A percentile compares a stretch with the other conserved stretches of the same genome.
These are phyloP conservation scores for Cryptomeria japonica DNA, from an alignment of 75 land plant genomes.

Conservation along the genomic window DNA sequence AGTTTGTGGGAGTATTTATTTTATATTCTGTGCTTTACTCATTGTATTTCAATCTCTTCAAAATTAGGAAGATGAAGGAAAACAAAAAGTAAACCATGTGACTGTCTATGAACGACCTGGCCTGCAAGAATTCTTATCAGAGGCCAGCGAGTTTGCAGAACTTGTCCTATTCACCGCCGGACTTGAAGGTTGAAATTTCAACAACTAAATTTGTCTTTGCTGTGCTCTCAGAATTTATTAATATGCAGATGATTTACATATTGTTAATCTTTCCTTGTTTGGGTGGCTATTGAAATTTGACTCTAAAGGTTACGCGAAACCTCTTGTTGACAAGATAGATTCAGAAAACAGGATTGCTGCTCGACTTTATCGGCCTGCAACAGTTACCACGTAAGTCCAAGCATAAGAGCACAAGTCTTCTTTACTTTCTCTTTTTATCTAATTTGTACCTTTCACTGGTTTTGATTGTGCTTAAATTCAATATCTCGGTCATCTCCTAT, in stretches of 20 bases:
- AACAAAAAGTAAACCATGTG: slow-evolving; percentile 67
- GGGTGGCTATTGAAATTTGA: slow-evolving; percentile 10
- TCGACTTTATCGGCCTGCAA: slow-evolving; percentile 86
- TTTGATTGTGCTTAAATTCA: neutral
- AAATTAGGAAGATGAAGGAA: slow-evolving; percentile 72
- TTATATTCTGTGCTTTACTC: neutral
- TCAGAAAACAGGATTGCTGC: slow-evolving; percentile 52
- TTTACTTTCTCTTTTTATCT: neutral
- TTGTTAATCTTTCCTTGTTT: neutral
- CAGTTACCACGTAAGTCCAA: slow-evolving; percentile 71
- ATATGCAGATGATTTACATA: neutral
- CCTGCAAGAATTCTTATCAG: slow-evolving; percentile 55
- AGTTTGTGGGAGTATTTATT: neutral
- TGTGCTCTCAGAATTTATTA: neutral
- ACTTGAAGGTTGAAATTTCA: slow-evolving; percentile 64
- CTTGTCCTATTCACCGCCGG: slow-evolving; percentile 90
- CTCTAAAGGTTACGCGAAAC: slow-evolving; percentile 80
- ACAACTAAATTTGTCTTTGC: neutral
- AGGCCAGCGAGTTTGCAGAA: slow-evolving; percentile 77
- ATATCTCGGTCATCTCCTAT: neutral
- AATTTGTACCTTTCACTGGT: neutral
- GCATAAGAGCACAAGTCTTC: neutral
- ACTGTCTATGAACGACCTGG: slow-evolving; percentile 95
- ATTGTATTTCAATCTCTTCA: neutral
- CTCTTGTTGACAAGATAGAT: slow-evolving; percentile 93